Evolutionary conservation across 306 rosid genomes (phyloP), one percentile per base, ranked within the genome.

Genomic region (Prunus armeniaca): DNA sequence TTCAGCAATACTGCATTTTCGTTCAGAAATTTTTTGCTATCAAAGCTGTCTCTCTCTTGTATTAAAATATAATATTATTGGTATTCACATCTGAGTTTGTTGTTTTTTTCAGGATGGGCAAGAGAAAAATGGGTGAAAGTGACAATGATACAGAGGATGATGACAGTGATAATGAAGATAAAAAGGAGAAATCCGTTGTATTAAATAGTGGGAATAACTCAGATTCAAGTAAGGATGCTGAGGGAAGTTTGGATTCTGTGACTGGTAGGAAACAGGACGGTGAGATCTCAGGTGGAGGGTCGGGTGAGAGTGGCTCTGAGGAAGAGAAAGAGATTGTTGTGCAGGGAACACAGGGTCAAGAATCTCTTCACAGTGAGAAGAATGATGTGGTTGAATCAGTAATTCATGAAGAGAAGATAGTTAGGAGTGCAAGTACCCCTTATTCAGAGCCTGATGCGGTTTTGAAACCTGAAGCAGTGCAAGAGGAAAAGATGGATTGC

Each of bases 41-140:
- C 28, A 9, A 71, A 65, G 9, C 24, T 7, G 49, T 32, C 3
- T 34, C 45, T 65, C 25, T 32, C 18, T 51, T n/a, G 5, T 12
- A 65, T 10, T 28, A 24, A 6, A 49, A 30, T 63, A 52, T 71
- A 73, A 61, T 72, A 72, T 22, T 10, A 15, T 57, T 60, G 81
- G 65, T 86, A 62, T 79, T 79, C 73, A 72, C 78, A 57, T 66
- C 73, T 78, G 56, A 71, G 43, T 62, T 76, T 28, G 34, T 79
- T 80, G 24, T 47, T 49, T 62, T 82, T 77, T 52, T 67, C 78
- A 96, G 99, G 99, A 89, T 87, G 97, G 97, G 97, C 54, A 92
- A 91, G 90, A 88, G 87, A 65, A 82, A 78, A 78, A 2, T 88
- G 80, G 88, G 86, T 74, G 93, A 78, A 82, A 88, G 87, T 81